Base-by-base conservation (phyloP, 1,284 basidiomycete genomes). In the Cryptococcus sp. region DNA sequence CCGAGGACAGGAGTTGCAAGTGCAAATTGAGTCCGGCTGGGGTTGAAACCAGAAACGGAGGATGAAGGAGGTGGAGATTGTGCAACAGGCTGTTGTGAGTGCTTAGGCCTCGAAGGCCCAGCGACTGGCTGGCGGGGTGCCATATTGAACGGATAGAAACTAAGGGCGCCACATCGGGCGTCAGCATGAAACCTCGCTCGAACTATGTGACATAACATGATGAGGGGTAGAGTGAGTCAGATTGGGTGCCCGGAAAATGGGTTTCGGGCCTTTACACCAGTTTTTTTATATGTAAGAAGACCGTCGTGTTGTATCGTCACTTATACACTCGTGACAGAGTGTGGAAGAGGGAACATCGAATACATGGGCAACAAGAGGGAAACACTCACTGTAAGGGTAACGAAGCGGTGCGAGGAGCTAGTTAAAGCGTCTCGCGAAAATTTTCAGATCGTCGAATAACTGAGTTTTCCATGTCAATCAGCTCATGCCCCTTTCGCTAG, bases 271-370 rank as follows among this genome's bases (percentile, higher is more conserved):
- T 73, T 73, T 73, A 69, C 68, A 70, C 68, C 69, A 63, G 57
- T 48, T 50, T 63, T 59, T 59, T 50, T 63, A 59, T 65, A 51
- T 62, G 66, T 76, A 66, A 73, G 74, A 66, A 76, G 74, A 76
- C 74, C 74, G 74, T 76, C 74, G 74, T 76, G 74, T 69, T 73
- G 61, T 63, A 76, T 76, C 74, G 72, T 76, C 74, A 72, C 64
- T 69, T 76, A 73, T 72, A 55, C 55, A 50, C 46, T 39, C 44
- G 17, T 52, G 49, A n/a, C 53, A 34, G 34, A 51, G 22, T 38
- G 29, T 13, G 29, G 50, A 29, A 41, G 17, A 40, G 20, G n/a
- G 25, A 34, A 43, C 45, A 46, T 19, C 16, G 48, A 37, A 22
- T 45, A 20, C 15, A 20, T 53, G 7, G 46, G 37, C 23, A 10